Percentiles rank a stretch among this genome's conserved stretches.
Conservation (phyloP, 192 early-diverging fungal species). For the Entomortierella parvispora region DNA sequence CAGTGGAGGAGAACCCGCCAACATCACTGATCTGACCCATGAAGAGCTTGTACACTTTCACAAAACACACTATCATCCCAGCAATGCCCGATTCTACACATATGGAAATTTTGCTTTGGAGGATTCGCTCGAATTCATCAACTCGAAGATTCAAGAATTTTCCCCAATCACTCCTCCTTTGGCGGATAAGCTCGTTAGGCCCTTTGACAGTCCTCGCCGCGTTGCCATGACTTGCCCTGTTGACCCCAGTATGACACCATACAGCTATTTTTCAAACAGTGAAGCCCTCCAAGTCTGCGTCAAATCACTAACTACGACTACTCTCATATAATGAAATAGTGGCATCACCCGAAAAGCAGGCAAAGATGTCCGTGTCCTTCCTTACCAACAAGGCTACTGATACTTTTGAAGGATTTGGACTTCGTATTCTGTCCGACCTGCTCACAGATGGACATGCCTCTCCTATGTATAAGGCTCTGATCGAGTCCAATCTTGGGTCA, state of each 20-base stretch:
- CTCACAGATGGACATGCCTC: constrained; percentile 89
- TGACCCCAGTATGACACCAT: constrained; percentile 79
- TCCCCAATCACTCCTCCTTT: constrained; percentile 53
- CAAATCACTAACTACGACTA: too few species aligned
- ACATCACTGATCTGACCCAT: constrained; percentile 90
- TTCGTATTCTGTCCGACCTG: constrained; percentile 81
- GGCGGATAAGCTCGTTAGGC: constrained; percentile 66
- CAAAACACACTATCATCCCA: constrained; percentile 87
- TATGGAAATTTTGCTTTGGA: constrained; percentile 88
- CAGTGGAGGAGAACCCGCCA: constrained; percentile 91
- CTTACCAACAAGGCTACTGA: constrained; percentile 79
- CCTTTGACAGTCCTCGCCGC: constrained; percentile 57
- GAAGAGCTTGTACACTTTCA: constrained; percentile 87
- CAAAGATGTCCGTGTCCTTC: constrained; percentile 78
- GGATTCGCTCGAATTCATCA: constrained; percentile 77
- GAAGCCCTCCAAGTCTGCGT: too few species aligned
- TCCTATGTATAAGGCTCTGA: constrained; percentile 94
- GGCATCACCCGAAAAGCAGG: constrained; percentile 79
- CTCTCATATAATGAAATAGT: too few species aligned
- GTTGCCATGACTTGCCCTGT: constrained; percentile 67
- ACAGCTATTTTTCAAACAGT: too few species aligned
- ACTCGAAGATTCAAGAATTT: constrained; percentile 68
- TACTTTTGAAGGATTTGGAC: constrained; percentile 84
- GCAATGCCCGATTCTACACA: constrained; percentile 91
- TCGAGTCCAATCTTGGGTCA: constrained; percentile 88